Evolutionary conservation across 1,284 basidiomycete genomes (phyloP).

Genomic region (Cronartium quercuum): DNA sequence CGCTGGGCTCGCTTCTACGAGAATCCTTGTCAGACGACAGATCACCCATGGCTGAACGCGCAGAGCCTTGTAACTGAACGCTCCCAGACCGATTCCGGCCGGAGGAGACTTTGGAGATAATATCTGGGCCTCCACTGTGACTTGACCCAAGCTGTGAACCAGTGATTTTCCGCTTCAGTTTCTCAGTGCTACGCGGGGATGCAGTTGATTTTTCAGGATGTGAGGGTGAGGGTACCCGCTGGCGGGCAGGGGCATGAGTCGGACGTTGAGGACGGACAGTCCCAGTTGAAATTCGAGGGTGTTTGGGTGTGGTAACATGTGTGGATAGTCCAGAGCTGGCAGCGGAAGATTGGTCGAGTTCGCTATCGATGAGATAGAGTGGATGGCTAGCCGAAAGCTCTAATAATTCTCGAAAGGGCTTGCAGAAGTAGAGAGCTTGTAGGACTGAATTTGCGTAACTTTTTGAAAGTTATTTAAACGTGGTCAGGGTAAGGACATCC

Average conservation of each 20-base stretch:
- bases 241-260: conserved; percentile 9
- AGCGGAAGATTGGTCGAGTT: conserved; percentile 3
- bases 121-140: neutral
- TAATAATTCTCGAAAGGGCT: conserved; percentile 71
- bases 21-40: neutral
- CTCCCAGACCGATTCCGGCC: neutral
- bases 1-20: neutral
- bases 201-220: conserved; percentile 41
- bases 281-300: conserved; percentile 5
- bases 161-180: neutral
- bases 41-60: neutral
- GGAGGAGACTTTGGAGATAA: neutral
- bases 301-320: conserved; percentile 13
- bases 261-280: conserved; percentile 16
- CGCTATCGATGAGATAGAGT: conserved; percentile 48
- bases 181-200: neutral
- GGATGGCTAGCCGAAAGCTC: conserved; percentile 54
- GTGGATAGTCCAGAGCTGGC: conserved; percentile 3
- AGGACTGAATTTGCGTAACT: conserved; percentile 97
- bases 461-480: conserved; percentile 38
- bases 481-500: conserved; percentile 40
- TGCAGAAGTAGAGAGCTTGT: conserved; percentile 84
- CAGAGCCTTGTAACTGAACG: neutral
- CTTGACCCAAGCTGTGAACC: neutral
- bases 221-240: conserved; percentile 41